Evolutionary conservation across 257 asterid genomes (phyloP), one percentile per base, ranked within the genome.

Genomic region (Echites panduratus): DNA sequence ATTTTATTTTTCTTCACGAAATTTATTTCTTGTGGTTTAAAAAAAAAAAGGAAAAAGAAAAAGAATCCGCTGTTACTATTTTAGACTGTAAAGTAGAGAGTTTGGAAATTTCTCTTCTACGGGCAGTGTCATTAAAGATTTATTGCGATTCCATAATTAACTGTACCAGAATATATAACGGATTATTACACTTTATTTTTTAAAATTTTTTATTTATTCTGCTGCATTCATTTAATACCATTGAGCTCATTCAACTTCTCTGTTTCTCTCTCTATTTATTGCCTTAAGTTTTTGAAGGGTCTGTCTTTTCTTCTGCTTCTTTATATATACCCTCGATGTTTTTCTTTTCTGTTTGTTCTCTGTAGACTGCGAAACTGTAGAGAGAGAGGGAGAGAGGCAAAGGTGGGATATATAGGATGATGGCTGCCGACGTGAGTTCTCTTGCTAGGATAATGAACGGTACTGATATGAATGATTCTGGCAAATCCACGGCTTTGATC

Each of bases 381-480:
- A n/a, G n/a, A n/a, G n/a, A n/a, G n/a, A n/a, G n/a, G 4, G 43
- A 10, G 40, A 2, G 61, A 52, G 59, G 13, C 1, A 9, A 7
- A 17, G 47, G 14, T 10, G 11, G 35, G 40, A 47, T 11, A 32
- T 22, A 32, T 19, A 22, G 9, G 76, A 67, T 49, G 70, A 91
- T 93, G 98, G 92, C 97, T 26, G 90, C 98, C 45, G 98, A 93
- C n/a, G 98, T 93, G 56, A 92, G 91, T 65, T 87, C 85, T 17
- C 50, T 90, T 73, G 75, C 87, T 63, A 84, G 96, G 81, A 40
- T 87, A 35, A 79, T 90, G 75, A 90, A 87, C 88, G 96, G 89
- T 20, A 86, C 76, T 0, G 87, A 79, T 63, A 29, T 82, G 6
- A 82, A 64, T 7, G 89, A 84, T 13, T 65, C 89, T 44, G 84